Percentiles rank a stretch among this genome's conserved stretches.
Evolutionary conservation across 768 basidiomycete species (phyloP).

Genomic region (Kwoniella heveanensis): DNA sequence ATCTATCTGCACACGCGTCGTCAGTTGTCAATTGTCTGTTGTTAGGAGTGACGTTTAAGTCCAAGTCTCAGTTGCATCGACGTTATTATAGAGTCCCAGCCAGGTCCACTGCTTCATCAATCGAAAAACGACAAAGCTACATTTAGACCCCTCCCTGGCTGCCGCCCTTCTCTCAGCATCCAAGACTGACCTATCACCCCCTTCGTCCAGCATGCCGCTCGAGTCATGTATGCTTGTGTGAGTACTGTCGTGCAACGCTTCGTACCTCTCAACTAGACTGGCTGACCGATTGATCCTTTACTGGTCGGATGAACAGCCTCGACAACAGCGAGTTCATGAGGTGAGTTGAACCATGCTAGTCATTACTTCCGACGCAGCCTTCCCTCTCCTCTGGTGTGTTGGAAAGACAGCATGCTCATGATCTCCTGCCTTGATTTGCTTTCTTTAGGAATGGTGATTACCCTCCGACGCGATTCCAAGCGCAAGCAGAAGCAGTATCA

Average conservation of each 20-base stretch:
- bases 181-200: too few species aligned
- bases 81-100: too few species aligned
- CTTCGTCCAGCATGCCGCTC: conserved; percentile 69
- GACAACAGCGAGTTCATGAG: conserved; percentile 97
- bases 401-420: too few species aligned
- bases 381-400: too few species aligned
- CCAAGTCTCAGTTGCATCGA: not conserved
- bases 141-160: too few species aligned
- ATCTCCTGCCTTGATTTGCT: not conserved
- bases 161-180: too few species aligned
- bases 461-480: conserved; percentile 68
- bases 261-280: too few species aligned
- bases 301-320: conserved; percentile 63
- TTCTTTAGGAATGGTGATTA: conserved; percentile 54
- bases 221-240: conserved; percentile 94
- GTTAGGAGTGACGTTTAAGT: not conserved
- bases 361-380: too few species aligned
- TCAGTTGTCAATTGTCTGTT: not conserved
- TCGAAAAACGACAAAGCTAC: too few species aligned
- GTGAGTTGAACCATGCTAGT: conserved; percentile 32
- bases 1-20: conserved; percentile 4
- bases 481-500: conserved; percentile 88
- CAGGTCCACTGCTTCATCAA: too few species aligned
- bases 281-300: too few species aligned
- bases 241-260: too few species aligned